Conservation (phyloP, 108 stramenopile genomes). For the Seminavis robusta region DNA sequence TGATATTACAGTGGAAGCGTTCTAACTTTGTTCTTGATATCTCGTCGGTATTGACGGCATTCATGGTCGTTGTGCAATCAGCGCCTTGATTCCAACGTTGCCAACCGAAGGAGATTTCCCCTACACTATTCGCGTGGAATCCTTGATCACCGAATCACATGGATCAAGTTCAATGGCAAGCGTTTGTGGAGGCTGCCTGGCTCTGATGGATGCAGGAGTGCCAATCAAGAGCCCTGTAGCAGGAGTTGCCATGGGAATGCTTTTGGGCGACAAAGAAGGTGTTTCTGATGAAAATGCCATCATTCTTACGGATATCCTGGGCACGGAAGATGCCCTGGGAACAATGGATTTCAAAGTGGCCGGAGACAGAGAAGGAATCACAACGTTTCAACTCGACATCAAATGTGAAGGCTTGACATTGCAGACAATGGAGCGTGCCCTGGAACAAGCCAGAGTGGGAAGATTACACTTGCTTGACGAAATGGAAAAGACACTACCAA, state of each 20-base stretch:
- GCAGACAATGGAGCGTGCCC: conserved; percentile 73
- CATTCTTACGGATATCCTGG: conserved; percentile 81
- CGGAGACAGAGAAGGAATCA: conserved; percentile 75
- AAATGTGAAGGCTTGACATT: conserved; percentile 86
- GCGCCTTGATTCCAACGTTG: conserved; percentile 62
- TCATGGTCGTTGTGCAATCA: too few species aligned
- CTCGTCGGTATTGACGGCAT: too few species aligned
- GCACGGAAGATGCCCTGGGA: conserved; percentile 82
- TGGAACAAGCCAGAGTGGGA: conserved; percentile 76
- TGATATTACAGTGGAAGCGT: neutral
- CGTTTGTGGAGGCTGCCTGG: conserved; percentile 89
- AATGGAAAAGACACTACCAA: conserved; percentile 59
- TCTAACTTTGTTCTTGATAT: neutral
- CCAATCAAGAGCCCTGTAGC: conserved; percentile 76
- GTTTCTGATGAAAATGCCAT: conserved; percentile 75
- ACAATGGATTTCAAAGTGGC: conserved; percentile 92
- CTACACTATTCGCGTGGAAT: conserved; percentile 79
- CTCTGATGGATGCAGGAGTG: conserved; percentile 95
- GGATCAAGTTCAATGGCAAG: conserved; percentile 86
- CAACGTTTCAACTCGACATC: conserved; percentile 93
- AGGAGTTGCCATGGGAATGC: conserved; percentile 88
- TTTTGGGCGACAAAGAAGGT: conserved; percentile 57
- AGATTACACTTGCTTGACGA: conserved; percentile 71
- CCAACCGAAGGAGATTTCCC: conserved; percentile 74
- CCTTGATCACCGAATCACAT: conserved; percentile 82